Base-by-base conservation (phyloP, 1,284 basidiomycete species). In the Testicularia cyperi region DNA sequence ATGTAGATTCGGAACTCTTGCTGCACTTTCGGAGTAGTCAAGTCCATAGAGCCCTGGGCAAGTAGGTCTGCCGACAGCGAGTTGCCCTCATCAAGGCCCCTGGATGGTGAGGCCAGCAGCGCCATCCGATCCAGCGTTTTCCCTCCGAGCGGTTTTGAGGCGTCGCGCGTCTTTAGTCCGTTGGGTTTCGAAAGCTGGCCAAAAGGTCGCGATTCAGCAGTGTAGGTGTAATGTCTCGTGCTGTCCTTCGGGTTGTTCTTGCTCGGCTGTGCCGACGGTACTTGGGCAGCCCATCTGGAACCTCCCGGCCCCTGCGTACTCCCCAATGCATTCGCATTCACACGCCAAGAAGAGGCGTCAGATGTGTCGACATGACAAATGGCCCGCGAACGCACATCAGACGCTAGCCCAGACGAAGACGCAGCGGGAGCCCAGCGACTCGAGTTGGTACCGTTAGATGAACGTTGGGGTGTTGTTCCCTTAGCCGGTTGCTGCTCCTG, bases 71-170 rank as follows among this genome's bases (percentile, higher is more conserved):
- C 32, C 26, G 48, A 56, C 16, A 62, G 27, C 14, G 31, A 21
- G 6, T 37, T 8, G 38, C 38, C 14, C 10, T 44, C 38, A 22
- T 65, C 63, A 20, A 61, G 44, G 2, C 63, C 63, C 6, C 63
- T 52, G 1, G 48, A 53, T 21, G 63, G 63, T 0, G 57, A 62
- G 4, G 63, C 63, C 19, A 65, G 57, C 7, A 65, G 49, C 0
- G 56, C 43, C 12, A 65, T 42, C 6, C 52, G 41, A 28, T 65
- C 53, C 15, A 65, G 39, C 13, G 35, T 26, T 19, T 61, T 57
- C 18, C 57, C 57, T 10, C 57, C 63, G 2, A 65, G 38, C 3
- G 57, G 53, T 4, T 40, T 36, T 4, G 37, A 13, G 19, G 41
- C 12, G 21, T 44, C 38, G 18, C 60, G 47, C 14, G 29, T 28